phyloP scores from a whole-genome alignment of 1,139 yeast genomes.

The Pichia terricola region DNA sequence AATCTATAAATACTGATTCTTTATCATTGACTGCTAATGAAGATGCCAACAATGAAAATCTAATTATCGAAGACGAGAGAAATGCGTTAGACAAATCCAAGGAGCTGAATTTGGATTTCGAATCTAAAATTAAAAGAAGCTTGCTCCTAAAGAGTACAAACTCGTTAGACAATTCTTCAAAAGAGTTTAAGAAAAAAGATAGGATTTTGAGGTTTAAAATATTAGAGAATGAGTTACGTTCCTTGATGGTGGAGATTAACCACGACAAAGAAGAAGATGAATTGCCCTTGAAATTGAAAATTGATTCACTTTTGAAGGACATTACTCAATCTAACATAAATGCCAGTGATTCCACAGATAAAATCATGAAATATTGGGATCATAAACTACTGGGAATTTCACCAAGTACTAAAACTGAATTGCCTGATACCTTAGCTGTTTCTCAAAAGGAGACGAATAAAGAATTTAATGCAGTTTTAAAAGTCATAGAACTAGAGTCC shows the following conservation, averaged over 20 bases:
- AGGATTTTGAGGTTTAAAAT: slow-evolving; percentile 11
- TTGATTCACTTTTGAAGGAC: slow-evolving; percentile 7
- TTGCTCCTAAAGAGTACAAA: not conserved
- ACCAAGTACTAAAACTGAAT: not conserved
- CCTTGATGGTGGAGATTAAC: slow-evolving; percentile 11
- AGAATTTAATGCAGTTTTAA: not conserved
- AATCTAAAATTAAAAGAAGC: slow-evolving; percentile 3
- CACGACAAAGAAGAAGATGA: slow-evolving; percentile 5
- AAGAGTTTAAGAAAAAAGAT: slow-evolving; percentile 1
- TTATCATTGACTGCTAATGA: not conserved
- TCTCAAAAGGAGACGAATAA: not conserved
- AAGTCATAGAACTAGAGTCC: slow-evolving; percentile 8
- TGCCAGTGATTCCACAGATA: not conserved
- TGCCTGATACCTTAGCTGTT: not conserved
- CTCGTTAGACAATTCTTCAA: not conserved
- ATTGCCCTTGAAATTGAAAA: slow-evolving; percentile 3
- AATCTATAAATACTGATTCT: not conserved
- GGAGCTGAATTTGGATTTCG: slow-evolving; percentile 4
- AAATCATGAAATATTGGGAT: slow-evolving; percentile 14
- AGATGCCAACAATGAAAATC: slow-evolving; percentile 1
- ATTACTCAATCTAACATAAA: not conserved
- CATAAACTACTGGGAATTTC: not conserved
- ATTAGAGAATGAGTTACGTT: slow-evolving; percentile 14
- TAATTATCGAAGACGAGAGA: slow-evolving; percentile 4
- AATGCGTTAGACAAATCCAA: not conserved